These are phyloP conservation scores for Coemansia guatemalensis DNA, from an alignment of 192 early-diverging fungal genomes.

Conservation along the genomic window DNA sequence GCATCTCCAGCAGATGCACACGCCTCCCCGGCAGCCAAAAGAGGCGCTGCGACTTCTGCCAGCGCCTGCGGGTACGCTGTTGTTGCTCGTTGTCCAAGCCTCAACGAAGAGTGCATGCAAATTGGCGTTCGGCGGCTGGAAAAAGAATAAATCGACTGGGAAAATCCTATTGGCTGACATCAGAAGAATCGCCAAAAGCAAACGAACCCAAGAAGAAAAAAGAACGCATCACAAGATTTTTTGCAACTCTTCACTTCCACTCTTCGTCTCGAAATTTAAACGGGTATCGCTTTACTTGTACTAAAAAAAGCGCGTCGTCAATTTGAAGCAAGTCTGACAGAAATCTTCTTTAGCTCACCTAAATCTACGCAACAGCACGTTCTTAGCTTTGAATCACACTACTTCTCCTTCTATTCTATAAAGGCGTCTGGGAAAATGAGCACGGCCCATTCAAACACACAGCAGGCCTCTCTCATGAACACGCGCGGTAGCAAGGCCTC, in stretches of 20 bases:
- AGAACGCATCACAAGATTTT: background rate
- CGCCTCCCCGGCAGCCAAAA: background rate
- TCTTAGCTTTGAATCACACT: constrained; percentile 8
- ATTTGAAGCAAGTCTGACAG: constrained; percentile 13
- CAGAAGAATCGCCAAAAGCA: background rate
- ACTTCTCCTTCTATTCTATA: background rate
- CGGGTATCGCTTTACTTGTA: constrained; percentile 28
- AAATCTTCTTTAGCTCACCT: constrained; percentile 1
- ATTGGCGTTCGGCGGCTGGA: background rate
- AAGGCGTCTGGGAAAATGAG: constrained; percentile 38
- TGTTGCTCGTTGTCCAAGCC: background rate
- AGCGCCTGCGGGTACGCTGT: background rate
- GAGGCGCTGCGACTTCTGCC: background rate
- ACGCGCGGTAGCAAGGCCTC: constrained; percentile 36
- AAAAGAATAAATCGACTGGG: background rate
- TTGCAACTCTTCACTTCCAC: background rate
- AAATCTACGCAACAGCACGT: constrained; percentile 6
- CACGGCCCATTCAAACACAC: constrained; percentile 51
- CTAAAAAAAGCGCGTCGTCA: constrained; percentile 43
- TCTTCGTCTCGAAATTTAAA: constrained; percentile 22
- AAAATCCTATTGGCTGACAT: background rate
- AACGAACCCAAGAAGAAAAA: constrained; percentile 8
- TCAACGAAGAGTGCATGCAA: background rate
- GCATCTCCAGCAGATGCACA: background rate
- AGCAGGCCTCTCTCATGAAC: constrained; percentile 22